Percentiles rank a stretch among this genome's conserved stretches.
Evolutionary conservation across 2,329 filamentous ascomycete genomes (phyloP).

Genomic region (Beauveria pseudobassiana): DNA sequence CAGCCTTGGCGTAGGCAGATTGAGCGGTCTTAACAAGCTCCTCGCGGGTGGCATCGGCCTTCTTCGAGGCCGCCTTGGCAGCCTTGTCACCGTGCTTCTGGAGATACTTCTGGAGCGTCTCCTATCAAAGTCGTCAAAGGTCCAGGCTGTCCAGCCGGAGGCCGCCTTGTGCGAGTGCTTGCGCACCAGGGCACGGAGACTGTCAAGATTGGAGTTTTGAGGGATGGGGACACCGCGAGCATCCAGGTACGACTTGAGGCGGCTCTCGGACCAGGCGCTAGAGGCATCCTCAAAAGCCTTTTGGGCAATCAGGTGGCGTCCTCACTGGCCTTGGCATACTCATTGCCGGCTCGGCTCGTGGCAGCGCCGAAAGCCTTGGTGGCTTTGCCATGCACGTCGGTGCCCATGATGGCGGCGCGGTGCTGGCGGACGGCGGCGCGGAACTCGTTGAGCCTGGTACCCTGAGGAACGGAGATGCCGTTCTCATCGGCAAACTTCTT

Average conservation of each 20-base stretch:
- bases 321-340: conserved; percentile 70
- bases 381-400: conserved; percentile 51
- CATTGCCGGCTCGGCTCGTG: conserved; percentile 66
- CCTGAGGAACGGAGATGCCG: conserved; percentile 77
- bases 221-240: conserved; percentile 69
- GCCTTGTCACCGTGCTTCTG: conserved; percentile 43
- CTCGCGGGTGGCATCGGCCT: conserved; percentile 60
- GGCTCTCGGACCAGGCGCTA: conserved; percentile 63
- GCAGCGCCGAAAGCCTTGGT: conserved; percentile 61
- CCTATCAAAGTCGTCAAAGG: conserved; percentile 70
- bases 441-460: conserved; percentile 83
- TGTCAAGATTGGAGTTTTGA: conserved; percentile 61
- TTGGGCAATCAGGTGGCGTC: conserved; percentile 53
- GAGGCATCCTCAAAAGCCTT: conserved; percentile 60
- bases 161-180: conserved; percentile 64
- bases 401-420: conserved; percentile 62
- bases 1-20: conserved; percentile 52
- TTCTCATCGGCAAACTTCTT: conserved; percentile 95
- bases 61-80: conserved; percentile 52
- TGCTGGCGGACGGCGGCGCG: conserved; percentile 85
- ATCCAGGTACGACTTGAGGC: conserved; percentile 71
- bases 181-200: conserved; percentile 68
- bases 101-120: conserved; percentile 59
- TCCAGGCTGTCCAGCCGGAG: conserved; percentile 64
- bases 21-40: conserved; percentile 62